phyloP scores from a whole-genome alignment of 1,139 yeast genomes.

The Geotrichum citri-aurantii region DNA sequence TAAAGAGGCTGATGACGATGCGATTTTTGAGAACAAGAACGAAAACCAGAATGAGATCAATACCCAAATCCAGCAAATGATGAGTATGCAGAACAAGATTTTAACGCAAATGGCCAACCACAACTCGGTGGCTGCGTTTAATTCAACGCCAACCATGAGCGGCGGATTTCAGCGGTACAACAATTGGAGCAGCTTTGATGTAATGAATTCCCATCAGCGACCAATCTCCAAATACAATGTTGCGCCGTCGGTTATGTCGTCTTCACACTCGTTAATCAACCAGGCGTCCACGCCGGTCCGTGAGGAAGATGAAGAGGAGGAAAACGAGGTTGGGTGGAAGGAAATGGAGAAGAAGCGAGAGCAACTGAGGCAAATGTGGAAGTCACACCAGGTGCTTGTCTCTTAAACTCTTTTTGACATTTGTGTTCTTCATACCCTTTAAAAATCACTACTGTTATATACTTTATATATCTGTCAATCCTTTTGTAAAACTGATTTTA shows the following conservation, averaged over 20 bases:
- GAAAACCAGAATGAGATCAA: conserved; percentile 18
- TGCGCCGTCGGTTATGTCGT: conserved; percentile 1
- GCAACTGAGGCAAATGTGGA: conserved; percentile 15
- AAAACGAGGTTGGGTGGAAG: conserved; percentile 17
- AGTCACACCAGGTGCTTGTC: not conserved
- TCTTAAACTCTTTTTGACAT: not conserved
- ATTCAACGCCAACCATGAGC: not conserved
- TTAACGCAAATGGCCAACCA: conserved; percentile 21
- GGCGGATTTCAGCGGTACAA: not conserved
- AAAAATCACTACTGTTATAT: not conserved
- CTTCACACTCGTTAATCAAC: not conserved
- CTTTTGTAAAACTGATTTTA: not conserved
- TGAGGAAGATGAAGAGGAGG: conserved; percentile 17
- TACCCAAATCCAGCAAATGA: conserved; percentile 22
- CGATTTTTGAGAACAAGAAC: not conserved
- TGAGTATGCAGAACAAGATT: conserved; percentile 23
- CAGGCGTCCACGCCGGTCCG: not conserved
- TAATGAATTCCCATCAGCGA: not conserved
- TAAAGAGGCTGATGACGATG: not conserved
- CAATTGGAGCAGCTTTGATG: conserved; percentile 15
- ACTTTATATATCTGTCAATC: no score
- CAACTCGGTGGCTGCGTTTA: not conserved
- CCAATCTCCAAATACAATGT: not conserved
- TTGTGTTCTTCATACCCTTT: no score
- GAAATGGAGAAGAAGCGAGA: conserved; percentile 11